These are phyloP conservation scores for Ogataea trehaloabstinens DNA, from an alignment of 805 yeast species.

Conservation along the genomic window DNA sequence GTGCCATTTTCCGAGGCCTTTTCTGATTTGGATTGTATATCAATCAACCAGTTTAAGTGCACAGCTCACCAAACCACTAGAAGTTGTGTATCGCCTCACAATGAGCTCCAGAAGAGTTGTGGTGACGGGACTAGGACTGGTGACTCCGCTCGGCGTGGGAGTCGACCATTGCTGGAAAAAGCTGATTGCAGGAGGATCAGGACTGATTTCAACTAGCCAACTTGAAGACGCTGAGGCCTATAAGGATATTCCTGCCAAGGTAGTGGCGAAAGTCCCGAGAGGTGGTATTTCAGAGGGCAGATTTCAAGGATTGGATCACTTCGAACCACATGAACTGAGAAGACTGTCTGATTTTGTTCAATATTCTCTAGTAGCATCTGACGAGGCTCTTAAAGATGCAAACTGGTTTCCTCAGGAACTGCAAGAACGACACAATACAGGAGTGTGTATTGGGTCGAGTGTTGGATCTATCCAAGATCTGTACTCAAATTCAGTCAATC, in stretches of 20 bases:
- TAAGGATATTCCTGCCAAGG: constrained; percentile 61
- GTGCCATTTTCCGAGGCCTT: too few species aligned
- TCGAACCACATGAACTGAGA: constrained; percentile 48
- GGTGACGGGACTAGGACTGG: constrained; percentile 85
- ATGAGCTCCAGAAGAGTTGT: constrained; percentile 60
- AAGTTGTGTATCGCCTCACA: not conserved
- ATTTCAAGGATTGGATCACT: constrained; percentile 54
- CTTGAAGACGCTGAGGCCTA: constrained; percentile 45
- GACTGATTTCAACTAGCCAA: constrained; percentile 53
- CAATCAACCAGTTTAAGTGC: too few species aligned
- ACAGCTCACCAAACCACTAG: too few species aligned
- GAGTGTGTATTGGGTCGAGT: constrained; percentile 91
- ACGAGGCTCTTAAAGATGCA: constrained; percentile 76
- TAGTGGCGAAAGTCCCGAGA: constrained; percentile 71
- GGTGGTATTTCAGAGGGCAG: constrained; percentile 36
- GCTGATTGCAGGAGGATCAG: constrained; percentile 52
- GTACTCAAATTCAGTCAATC: constrained; percentile 58
- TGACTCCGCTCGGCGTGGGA: constrained; percentile 85
- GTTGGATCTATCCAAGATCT: constrained; percentile 82
- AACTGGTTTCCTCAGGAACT: constrained; percentile 42
- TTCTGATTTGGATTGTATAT: too few species aligned
- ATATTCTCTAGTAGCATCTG: constrained; percentile 72
- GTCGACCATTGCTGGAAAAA: constrained; percentile 50
- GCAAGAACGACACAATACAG: constrained; percentile 41
- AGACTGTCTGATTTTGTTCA: constrained; percentile 72